Evolutionary conservation across 805 yeast species (phyloP).

Genomic region (Blastobotrys peoriensis): DNA sequence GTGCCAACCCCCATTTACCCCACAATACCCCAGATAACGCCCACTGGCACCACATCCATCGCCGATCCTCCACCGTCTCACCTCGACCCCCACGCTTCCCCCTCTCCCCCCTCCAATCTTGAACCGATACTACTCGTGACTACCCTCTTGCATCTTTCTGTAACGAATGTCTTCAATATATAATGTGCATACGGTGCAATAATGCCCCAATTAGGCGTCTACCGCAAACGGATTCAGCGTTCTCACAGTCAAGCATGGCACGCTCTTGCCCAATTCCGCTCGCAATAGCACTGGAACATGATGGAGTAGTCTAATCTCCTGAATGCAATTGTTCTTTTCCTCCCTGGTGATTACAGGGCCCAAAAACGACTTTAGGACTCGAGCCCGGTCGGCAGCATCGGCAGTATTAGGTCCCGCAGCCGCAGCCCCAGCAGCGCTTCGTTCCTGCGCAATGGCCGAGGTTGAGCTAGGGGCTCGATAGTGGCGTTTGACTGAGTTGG

Average conservation of each 20-base stretch:
- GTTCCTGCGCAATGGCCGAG: conserved; percentile 55
- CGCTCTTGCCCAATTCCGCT: conserved; percentile 91
- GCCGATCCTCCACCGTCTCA: too few relatives aligned
- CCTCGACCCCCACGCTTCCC: too few relatives aligned
- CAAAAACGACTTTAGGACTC: conserved; percentile 52
- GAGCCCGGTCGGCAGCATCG: conserved; percentile 3
- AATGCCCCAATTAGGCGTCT: neutral
- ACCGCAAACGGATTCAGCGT: conserved; percentile 74
- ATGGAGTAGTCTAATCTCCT: conserved; percentile 71
- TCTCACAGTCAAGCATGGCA: conserved; percentile 91
- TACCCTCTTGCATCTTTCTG: too few relatives aligned
- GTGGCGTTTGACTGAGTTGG: neutral
- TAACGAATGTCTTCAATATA: too few relatives aligned
- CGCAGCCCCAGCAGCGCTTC: conserved; percentile 1
- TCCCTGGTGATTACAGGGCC: conserved; percentile 49
- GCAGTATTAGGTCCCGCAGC: conserved; percentile 7
- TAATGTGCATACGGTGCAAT: neutral
- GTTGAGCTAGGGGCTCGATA: conserved; percentile 58
- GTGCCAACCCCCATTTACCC: too few relatives aligned
- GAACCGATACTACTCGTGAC: too few relatives aligned
- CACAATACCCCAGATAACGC: too few relatives aligned
- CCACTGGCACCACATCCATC: too few relatives aligned
- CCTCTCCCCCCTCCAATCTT: too few relatives aligned
- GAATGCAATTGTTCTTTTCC: conserved; percentile 61
- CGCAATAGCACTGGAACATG: conserved; percentile 80